Evolutionary conservation across 2,329 filamentous ascomycete species (phyloP), one percentile per base, ranked within the genome.

Genomic region (Dactylellina sp.): DNA sequence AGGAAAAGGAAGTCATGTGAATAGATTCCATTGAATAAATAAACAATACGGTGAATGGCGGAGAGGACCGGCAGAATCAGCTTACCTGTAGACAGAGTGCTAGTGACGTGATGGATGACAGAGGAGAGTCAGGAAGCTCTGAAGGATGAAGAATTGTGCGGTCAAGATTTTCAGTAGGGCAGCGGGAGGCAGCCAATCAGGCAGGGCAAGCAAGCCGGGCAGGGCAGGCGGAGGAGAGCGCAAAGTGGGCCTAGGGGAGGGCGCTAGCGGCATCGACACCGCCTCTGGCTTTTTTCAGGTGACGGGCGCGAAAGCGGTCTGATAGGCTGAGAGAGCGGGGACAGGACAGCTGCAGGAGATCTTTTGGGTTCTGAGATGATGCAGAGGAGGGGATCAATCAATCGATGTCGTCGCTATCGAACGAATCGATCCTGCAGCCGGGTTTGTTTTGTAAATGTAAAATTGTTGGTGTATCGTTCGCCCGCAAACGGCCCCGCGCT

Each of bases 91-190:
- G 35, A 53, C 49, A 28, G 49, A 53, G 49, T n/a, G n/a, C n/a
- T n/a, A n/a, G n/a, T 55, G 50, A 55, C 50, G 50, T 55, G 50
- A 40, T 40, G 50, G 50, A 55, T 40, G 50, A 55, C 18, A n/a
- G 49, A 53, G 6, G 39, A 42, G 39, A n/a, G n/a, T n/a, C n/a
- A n/a, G n/a, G n/a, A n/a, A n/a, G n/a, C n/a, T n/a, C n/a, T n/a
- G n/a, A n/a, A n/a, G n/a, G n/a, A n/a, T n/a, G 11, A 16, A n/a
- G 7, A 25, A 50, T 9, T 28, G 6, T 25, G 16, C 14, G 18
- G 39, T 55, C 50, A 14, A 37, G 14, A 37, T 55, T 55, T 55
- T 55, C 50, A 22, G 18, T 4, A 12, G 18, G 50, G 35, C 35
- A 18, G 50, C 40, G 12, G 35, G 16, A 24, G 16, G n/a, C 35